Percentiles rank a stretch among this genome's conserved stretches.
Conservation (phyloP, 441 rosid genomes). For the Pelargonium myrrhifolium region DNA sequence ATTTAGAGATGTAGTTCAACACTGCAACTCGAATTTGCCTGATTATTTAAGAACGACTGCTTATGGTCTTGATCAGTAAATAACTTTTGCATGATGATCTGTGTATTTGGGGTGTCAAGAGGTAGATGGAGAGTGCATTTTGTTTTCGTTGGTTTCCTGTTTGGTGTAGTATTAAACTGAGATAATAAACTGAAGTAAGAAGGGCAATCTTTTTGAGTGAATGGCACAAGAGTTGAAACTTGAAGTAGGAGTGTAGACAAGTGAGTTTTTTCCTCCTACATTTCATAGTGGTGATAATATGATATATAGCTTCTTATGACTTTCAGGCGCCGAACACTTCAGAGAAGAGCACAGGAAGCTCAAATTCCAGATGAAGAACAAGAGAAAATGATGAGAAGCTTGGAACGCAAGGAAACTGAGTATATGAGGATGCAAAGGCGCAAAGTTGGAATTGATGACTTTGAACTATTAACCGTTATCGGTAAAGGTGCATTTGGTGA, state of each 20-base stretch:
- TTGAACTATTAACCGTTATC: constrained; percentile 53
- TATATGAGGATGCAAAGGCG: constrained; percentile 90
- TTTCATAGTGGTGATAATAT: neutral
- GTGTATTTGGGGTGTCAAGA: neutral
- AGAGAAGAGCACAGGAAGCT: constrained; percentile 81
- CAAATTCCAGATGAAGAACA: constrained; percentile 70
- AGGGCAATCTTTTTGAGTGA: too few relatives aligned
- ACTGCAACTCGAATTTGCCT: neutral
- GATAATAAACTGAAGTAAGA: too few relatives aligned
- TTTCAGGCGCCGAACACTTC: constrained; percentile 68
- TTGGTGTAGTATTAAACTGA: too few relatives aligned
- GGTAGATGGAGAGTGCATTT: too few relatives aligned
- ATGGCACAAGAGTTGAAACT: too few relatives aligned
- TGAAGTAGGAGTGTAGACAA: too few relatives aligned
- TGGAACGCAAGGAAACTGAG: constrained; percentile 86
- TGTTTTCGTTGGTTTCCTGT: too few relatives aligned
- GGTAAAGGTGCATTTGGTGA: constrained; percentile 97
- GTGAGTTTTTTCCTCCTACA: neutral
- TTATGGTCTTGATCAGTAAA: neutral
- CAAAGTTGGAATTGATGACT: constrained; percentile 22
- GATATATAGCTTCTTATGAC: neutral
- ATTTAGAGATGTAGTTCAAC: neutral
- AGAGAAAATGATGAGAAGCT: constrained; percentile 78
- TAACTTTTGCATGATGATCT: neutral
- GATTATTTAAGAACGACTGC: neutral